Percentiles rank a stretch among this genome's conserved stretches.
Evolutionary conservation across 176 grass and related monocot species (phyloP).

Genomic region (Dactylis glomerata): DNA sequence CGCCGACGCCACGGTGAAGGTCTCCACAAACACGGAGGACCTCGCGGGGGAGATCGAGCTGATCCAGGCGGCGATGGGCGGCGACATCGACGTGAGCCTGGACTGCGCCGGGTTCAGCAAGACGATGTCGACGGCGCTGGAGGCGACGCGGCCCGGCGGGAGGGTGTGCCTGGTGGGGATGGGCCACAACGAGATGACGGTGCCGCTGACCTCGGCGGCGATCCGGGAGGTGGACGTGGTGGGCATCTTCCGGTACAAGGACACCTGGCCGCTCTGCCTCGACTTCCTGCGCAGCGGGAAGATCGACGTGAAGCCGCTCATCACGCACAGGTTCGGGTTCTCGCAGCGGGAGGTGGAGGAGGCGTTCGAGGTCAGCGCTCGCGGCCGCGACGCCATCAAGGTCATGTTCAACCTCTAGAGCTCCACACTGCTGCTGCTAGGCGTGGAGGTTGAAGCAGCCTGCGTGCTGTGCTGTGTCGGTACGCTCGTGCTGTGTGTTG

Average conservation of each 20-base stretch:
- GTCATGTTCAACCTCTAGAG: conserved; percentile 96
- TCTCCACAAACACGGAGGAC: conserved; percentile 43
- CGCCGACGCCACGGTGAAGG: conserved; percentile 61
- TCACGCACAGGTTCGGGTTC: conserved; percentile 85
- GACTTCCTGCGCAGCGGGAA: conserved; percentile 67
- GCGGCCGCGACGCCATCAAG: conserved; percentile 82
- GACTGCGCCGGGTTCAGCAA: conserved; percentile 91
- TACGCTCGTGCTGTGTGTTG: background rate
- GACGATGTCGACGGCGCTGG: conserved; percentile 83
- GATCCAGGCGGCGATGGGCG: conserved; percentile 55
- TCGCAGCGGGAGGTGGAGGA: conserved; percentile 79
- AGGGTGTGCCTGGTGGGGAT: conserved; percentile 83
- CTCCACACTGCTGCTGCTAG: background rate
- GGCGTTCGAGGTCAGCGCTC: conserved; percentile 86
- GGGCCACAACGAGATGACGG: conserved; percentile 94
- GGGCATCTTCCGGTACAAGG: conserved; percentile 86
- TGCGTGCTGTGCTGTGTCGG: background rate
- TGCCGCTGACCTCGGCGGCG: conserved; percentile 79
- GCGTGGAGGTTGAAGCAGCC: background rate
- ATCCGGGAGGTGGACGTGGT: conserved; percentile 79
- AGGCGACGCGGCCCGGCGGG: conserved; percentile 65
- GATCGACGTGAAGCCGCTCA: conserved; percentile 84
- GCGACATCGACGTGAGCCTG: conserved; percentile 68
- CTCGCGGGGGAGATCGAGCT: conserved; percentile 42
- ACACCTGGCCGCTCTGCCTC: conserved; percentile 86